Conservation (phyloP, 768 basidiomycete species). For the Panellus pusillus region DNA sequence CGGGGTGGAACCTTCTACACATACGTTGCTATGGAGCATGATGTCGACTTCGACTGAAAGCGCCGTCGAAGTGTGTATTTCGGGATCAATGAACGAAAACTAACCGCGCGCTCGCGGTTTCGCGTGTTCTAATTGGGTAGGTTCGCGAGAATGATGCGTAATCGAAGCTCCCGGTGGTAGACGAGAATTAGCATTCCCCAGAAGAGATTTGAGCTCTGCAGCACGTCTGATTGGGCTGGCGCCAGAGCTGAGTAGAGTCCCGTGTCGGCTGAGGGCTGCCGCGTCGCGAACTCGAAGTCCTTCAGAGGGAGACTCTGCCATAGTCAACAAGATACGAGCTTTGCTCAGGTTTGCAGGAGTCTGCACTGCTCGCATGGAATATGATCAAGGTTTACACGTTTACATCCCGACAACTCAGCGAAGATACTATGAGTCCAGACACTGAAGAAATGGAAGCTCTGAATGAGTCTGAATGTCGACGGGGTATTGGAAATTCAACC, state of each 20-base stretch:
- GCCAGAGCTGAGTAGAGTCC: constrained; percentile 56
- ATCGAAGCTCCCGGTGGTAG: constrained; percentile 55
- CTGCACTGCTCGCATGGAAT: no score
- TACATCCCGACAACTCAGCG: no score
- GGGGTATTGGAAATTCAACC: no score
- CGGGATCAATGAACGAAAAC: background rate
- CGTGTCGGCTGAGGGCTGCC: constrained; percentile 39
- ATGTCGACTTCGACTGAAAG: constrained; percentile 72
- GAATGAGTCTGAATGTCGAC: no score
- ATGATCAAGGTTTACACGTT: no score
- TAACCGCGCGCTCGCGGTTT: constrained; percentile 58
- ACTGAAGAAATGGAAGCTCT: no score
- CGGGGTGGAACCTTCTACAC: constrained; percentile 71
- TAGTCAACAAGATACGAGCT: no score
- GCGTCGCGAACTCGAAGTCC: background rate
- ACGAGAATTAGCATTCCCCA: constrained; percentile 60
- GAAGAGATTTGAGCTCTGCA: constrained; percentile 58
- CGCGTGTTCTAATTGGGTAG: constrained; percentile 66
- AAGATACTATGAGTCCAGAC: no score
- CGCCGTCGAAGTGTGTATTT: background rate
- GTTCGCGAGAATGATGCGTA: constrained; percentile 27
- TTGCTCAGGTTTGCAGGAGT: no score
- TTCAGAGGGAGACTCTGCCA: no score
- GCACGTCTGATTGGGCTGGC: constrained; percentile 49
- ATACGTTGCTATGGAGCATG: constrained; percentile 67